phyloP scores from a whole-genome alignment of 1,284 basidiomycete species.

The Leccinum huronense region DNA sequence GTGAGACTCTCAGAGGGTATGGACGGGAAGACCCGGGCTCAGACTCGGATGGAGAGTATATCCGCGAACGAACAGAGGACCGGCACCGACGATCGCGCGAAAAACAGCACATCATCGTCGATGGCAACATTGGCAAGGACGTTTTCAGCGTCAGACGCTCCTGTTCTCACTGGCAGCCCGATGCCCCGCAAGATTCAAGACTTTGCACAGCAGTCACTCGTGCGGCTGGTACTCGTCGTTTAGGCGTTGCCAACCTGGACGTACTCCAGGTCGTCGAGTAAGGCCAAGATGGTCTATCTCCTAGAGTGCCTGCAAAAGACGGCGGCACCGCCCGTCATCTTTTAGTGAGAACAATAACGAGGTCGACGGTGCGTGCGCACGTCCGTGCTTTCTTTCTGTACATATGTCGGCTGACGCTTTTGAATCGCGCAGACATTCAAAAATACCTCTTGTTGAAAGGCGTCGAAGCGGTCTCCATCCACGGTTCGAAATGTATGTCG shows the following conservation, averaged over 20 bases:
- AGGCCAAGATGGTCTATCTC: conserved; percentile 99
- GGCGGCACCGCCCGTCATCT: conserved; percentile 93
- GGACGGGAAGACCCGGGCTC: too few relatives aligned
- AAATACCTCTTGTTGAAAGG: conserved; percentile 97
- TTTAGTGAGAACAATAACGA: conserved; percentile 99
- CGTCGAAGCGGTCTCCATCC: conserved; percentile 97
- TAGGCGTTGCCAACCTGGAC: conserved; percentile 96
- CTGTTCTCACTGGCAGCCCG: conserved; percentile 95
- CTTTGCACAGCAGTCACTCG: conserved; percentile 94
- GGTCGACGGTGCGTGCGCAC: conserved; percentile 77
- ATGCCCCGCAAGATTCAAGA: conserved; percentile 99
- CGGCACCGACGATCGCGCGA: conserved; percentile 79
- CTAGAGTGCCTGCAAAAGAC: conserved; percentile 98
- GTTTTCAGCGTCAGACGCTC: conserved; percentile 94
- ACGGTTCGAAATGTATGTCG: conserved; percentile 95
- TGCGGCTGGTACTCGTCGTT: conserved; percentile 91
- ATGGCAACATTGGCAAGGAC: conserved; percentile 89
- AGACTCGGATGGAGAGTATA: conserved; percentile 88
- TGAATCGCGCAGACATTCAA: conserved; percentile 76
- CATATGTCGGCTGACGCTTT: not conserved
- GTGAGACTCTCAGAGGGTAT: too few relatives aligned
- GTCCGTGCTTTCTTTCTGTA: not conserved
- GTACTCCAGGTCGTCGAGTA: conserved; percentile 98
- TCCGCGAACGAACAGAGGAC: conserved; percentile 68
- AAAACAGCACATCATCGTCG: conserved; percentile 89